A percentile compares a stretch with the other conserved stretches of the same genome.
Evolutionary conservation across 768 basidiomycete genomes (phyloP).

Genomic region (Pleurotus pulmonarius): DNA sequence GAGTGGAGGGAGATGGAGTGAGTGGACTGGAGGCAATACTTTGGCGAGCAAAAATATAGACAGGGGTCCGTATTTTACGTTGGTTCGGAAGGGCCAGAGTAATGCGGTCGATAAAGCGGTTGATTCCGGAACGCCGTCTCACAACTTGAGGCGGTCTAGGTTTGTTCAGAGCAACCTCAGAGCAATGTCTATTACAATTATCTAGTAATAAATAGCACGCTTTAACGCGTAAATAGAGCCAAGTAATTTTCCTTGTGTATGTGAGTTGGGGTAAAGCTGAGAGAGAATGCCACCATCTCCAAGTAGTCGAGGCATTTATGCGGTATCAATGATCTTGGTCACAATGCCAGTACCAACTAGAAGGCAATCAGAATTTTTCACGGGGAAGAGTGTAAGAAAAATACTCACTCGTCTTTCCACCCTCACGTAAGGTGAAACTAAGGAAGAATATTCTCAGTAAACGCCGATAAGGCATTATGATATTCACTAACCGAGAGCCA

Average conservation of each 20-base stretch:
- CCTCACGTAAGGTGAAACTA: slow-evolving; percentile 89
- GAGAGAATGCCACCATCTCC: background rate
- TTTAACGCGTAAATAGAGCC: background rate
- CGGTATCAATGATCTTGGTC: slow-evolving; percentile 68
- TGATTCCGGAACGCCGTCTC: slow-evolving; percentile 1
- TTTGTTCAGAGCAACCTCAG: too few species aligned
- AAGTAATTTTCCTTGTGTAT: slow-evolving; percentile 1
- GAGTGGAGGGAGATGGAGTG: background rate
- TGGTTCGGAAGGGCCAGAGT: slow-evolving; percentile 1
- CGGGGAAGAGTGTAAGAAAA: background rate
- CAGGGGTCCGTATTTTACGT: background rate
- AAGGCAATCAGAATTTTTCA: slow-evolving; percentile 7
- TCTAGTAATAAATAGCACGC: background rate
- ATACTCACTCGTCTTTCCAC: slow-evolving; percentile 82
- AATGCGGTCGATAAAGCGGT: background rate
- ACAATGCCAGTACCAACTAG: slow-evolving; percentile 93
- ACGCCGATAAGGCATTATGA: slow-evolving; percentile 7
- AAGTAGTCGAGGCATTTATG: slow-evolving; percentile 1
- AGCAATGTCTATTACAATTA: slow-evolving; percentile 1
- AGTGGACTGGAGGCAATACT: background rate
- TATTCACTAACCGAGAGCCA: slow-evolving; percentile 61
- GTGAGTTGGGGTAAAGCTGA: slow-evolving; percentile 14
- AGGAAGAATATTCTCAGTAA: background rate
- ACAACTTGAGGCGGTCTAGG: background rate
- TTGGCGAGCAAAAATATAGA: background rate